Percentiles rank a stretch among this genome's conserved stretches.
These are phyloP conservation scores for Alternaria angustiovoidea DNA, from an alignment of 2,329 filamentous ascomycete genomes.

Conservation along the genomic window DNA sequence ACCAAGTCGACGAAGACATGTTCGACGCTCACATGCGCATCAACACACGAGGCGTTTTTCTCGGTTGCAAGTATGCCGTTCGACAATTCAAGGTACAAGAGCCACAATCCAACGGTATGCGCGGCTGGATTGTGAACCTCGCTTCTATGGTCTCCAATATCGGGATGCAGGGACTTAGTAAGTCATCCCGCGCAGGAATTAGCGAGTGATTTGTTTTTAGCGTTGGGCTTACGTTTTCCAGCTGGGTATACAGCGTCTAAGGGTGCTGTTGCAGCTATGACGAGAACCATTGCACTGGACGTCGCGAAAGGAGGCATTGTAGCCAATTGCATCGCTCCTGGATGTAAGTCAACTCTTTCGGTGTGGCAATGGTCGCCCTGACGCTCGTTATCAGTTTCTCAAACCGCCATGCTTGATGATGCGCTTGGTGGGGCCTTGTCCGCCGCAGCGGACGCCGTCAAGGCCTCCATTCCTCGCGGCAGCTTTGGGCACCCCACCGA, in stretches of 20 bases:
- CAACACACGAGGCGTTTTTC: conserved; percentile 51
- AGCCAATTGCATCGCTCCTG: conserved; percentile 28
- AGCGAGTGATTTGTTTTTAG: neutral
- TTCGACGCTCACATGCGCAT: conserved; percentile 50
- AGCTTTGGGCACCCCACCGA: too few relatives aligned
- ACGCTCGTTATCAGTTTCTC: conserved; percentile 31
- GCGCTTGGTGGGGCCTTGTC: too few relatives aligned
- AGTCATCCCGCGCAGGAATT: conserved; percentile 25
- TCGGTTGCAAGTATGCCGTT: conserved; percentile 51
- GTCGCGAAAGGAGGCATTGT: conserved; percentile 53
- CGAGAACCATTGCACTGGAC: conserved; percentile 57
- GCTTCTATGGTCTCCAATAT: conserved; percentile 39
- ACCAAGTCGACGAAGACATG: conserved; percentile 25
- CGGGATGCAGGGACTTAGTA: conserved; percentile 41
- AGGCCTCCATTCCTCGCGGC: too few relatives aligned
- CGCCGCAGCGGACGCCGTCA: too few relatives aligned
- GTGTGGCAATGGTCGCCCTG: neutral
- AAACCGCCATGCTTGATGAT: conserved; percentile 41
- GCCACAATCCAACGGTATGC: conserved; percentile 31
- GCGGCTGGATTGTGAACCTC: conserved; percentile 53
- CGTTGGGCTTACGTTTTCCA: conserved; percentile 11
- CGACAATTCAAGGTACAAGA: conserved; percentile 51
- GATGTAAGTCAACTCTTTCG: neutral
- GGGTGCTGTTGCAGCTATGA: conserved; percentile 57
- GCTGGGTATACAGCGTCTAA: conserved; percentile 59